Percentiles rank a stretch among this genome's conserved stretches.
Evolutionary conservation across 2,329 filamentous ascomycete species (phyloP).

Genomic region (Lecanicillium sp.): DNA sequence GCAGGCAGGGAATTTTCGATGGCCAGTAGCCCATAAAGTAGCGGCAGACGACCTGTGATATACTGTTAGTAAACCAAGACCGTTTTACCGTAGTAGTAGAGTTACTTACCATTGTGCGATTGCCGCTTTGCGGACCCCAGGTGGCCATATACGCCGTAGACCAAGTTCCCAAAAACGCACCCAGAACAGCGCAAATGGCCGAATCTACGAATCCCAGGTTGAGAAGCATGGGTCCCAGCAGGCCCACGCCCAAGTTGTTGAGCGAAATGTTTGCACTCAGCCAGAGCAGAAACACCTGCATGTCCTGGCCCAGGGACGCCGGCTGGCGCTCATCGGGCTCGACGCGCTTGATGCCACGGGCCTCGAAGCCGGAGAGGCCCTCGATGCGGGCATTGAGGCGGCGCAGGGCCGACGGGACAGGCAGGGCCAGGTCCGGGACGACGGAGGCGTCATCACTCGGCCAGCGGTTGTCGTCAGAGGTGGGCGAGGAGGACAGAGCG

Average conservation of each 20-base stretch:
- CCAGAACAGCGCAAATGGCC: constrained; percentile 63
- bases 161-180: constrained; percentile 65
- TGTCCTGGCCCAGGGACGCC: constrained; percentile 23
- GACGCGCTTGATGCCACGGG: constrained; percentile 31
- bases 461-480: background rate
- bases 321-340: constrained; percentile 26
- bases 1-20: constrained; percentile 21
- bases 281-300: constrained; percentile 34
- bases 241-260: constrained; percentile 56
- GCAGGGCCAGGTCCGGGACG: background rate
- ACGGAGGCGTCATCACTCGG: background rate
- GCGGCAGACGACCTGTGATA: constrained; percentile 50
- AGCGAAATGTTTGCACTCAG: constrained; percentile 36
- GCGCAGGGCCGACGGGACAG: background rate
- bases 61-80: too few species aligned
- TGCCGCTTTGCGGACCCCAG: constrained; percentile 65
- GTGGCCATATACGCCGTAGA: constrained; percentile 72
- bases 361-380: constrained; percentile 27
- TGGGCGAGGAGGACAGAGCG: background rate
- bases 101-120: constrained; percentile 60
- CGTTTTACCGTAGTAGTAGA: background rate
- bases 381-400: constrained; percentile 19
- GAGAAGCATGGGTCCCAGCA: constrained; percentile 62
- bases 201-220: constrained; percentile 65
- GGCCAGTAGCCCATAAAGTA: constrained; percentile 66